These are phyloP conservation scores for Rhazya stricta DNA, from an alignment of 257 asterid genomes.

Conservation along the genomic window DNA sequence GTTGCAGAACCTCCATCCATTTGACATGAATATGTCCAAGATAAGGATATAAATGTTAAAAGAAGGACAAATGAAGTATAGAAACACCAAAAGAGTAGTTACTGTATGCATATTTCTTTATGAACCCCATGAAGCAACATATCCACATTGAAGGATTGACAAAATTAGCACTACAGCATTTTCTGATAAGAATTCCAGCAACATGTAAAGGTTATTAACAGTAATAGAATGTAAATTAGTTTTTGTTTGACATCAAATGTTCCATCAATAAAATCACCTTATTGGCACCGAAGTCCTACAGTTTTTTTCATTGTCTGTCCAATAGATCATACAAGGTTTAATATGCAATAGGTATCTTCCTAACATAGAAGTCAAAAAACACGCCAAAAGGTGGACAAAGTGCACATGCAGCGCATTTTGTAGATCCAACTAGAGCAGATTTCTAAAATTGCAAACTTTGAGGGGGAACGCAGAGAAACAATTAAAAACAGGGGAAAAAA, in stretches of 20 bases:
- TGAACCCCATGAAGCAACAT: background rate
- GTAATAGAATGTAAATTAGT: background rate
- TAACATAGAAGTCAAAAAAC: background rate
- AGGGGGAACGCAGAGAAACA: background rate
- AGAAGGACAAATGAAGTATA: background rate
- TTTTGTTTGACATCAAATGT: background rate
- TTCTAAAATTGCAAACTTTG: background rate
- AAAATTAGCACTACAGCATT: background rate
- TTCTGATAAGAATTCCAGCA: background rate
- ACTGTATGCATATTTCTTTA: background rate
- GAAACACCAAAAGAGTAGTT: background rate
- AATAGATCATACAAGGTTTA: background rate
- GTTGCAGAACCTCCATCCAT: background rate
- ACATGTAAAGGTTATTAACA: background rate
- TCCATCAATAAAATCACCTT: background rate
- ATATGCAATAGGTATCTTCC: background rate
- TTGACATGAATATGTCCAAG: background rate
- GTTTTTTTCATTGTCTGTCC: background rate
- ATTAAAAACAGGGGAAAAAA: background rate
- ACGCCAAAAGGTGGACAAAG: background rate
- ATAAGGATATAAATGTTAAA: background rate
- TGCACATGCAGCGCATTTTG: background rate
- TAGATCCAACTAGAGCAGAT: background rate
- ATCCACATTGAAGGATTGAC: background rate
- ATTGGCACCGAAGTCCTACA: background rate